Evolutionary conservation across 2,329 filamentous ascomycete genomes (phyloP).

Genomic region (Fusarium humuli): DNA sequence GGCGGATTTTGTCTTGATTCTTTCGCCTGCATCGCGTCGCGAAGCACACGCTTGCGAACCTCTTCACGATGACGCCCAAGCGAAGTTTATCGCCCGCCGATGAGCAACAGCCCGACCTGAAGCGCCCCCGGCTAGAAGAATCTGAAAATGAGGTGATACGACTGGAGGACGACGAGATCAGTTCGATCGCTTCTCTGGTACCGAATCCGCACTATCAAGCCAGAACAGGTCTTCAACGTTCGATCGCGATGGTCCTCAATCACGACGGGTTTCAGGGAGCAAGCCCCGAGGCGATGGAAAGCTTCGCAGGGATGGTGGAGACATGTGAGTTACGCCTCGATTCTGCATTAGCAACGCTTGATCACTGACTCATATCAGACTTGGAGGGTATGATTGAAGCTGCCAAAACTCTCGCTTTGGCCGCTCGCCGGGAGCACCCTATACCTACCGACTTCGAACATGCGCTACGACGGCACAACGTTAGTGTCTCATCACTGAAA

Average conservation of each 20-base stretch:
- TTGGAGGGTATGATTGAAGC: constrained; percentile 62
- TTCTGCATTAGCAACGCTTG: too few relatives aligned
- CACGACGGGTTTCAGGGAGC: constrained; percentile 70
- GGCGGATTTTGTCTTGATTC: neutral
- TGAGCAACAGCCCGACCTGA: constrained; percentile 45
- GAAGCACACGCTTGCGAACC: neutral
- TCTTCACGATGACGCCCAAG: constrained; percentile 52
- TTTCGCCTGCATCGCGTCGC: constrained; percentile 1
- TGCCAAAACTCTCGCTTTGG: constrained; percentile 59
- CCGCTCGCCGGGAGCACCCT: constrained; percentile 64
- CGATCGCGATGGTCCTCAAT: constrained; percentile 66
- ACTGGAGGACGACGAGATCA: constrained; percentile 29
- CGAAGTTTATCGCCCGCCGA: constrained; percentile 51
- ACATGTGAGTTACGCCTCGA: constrained; percentile 59
- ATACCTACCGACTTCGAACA: constrained; percentile 69
- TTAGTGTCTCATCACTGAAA: constrained; percentile 63
- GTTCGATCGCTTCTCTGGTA: constrained; percentile 37
- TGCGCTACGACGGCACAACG: constrained; percentile 63
- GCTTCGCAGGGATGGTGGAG: constrained; percentile 67
- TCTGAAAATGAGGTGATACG: constrained; percentile 3
- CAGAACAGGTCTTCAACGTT: constrained; percentile 60
- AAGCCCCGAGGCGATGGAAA: constrained; percentile 67
- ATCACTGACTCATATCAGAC: constrained; percentile 54
- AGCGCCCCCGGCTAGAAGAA: constrained; percentile 46
- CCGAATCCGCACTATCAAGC: constrained; percentile 51